Base-by-base conservation (phyloP, 805 yeast genomes). In the Lachancea lanzarotensis region DNA sequence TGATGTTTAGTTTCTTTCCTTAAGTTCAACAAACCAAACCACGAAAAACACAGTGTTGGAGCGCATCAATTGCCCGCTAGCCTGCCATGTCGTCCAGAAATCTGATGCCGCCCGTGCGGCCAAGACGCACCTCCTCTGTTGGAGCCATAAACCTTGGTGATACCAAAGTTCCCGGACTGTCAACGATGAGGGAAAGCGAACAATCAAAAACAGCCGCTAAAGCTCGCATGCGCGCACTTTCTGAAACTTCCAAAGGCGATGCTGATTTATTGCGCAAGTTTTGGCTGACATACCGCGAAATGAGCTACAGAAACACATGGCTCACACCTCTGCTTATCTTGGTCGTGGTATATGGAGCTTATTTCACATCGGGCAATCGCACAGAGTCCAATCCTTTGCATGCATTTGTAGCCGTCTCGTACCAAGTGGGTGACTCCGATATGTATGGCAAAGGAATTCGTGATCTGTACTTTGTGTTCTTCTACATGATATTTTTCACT, bases 401-500 rank as follows among this genome's bases (percentile, higher is more conserved):
- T 55, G 72, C 71, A 63, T 80, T 85, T 65, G 72, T 88, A 33
- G 63, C 76, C 4, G 71, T 84, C 12, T 80, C 93, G 0, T 84
- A 88, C 59, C 71, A 71, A 39, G 72, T 81, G 35, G 77, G 71
- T 18, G 80, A 76, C 22, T 73, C 85, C 1, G 76, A 79, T 43
- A 40, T 68, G 58, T 93, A 90, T 62, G 97, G 86, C 22, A 93
- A 93, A 66, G 99, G 99, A 45, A 69, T 61, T 38, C 79, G 81
- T 56, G 99, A 93, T 67, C 75, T 89, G 52, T 73, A 73, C 18
- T 93, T 89, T 69, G 86, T 91, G 13, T 72, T 73, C 16, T 88
- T 78, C 62, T 81, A 86, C 68, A 84, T 91, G 75, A 65, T 93
- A 32, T 81, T 89, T 55, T 90, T 93, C 75, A 84, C 96, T 0